Evolutionary conservation across 192 early-diverging fungal species (phyloP).

Genomic region (Funneliformis mosseae): DNA sequence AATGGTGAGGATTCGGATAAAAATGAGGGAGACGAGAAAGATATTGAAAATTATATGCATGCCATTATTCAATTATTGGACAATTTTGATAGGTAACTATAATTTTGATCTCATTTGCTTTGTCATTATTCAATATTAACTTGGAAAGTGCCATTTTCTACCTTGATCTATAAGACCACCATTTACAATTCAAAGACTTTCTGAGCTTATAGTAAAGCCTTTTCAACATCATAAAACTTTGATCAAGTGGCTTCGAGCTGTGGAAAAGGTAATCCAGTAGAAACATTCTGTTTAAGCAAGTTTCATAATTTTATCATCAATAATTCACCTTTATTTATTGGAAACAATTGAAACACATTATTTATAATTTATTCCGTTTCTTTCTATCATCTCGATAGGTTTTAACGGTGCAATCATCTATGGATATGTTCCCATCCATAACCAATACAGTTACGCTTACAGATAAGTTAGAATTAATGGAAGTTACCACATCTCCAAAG

Average conservation of each 20-base stretch:
- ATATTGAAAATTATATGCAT: background rate
- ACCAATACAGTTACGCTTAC: background rate
- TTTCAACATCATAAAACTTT: constrained; percentile 19
- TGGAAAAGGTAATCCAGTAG: constrained; percentile 7
- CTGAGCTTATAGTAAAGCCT: background rate
- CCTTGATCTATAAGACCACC: background rate
- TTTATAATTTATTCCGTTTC: background rate
- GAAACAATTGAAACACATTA: too few relatives aligned
- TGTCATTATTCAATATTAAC: too few relatives aligned
- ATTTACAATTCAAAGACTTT: constrained; percentile 9
- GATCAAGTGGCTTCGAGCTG: constrained; percentile 1
- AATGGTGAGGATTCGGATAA: background rate
- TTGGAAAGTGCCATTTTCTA: background rate
- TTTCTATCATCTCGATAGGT: background rate
- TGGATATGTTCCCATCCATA: background rate
- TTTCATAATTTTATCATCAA: background rate
- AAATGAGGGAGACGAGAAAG: background rate
- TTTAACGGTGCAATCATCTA: constrained; percentile 14
- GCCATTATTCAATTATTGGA: background rate
- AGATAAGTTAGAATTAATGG: constrained; percentile 8
- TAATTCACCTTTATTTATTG: too few relatives aligned
- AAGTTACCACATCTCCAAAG: constrained; percentile 5
- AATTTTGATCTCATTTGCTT: background rate
- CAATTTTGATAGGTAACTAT: background rate
- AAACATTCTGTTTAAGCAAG: background rate